Evolutionary conservation across 179 eudicot genomes (phyloP), one percentile per base, ranked within the genome.

Genomic region (Camellia oleifera): DNA sequence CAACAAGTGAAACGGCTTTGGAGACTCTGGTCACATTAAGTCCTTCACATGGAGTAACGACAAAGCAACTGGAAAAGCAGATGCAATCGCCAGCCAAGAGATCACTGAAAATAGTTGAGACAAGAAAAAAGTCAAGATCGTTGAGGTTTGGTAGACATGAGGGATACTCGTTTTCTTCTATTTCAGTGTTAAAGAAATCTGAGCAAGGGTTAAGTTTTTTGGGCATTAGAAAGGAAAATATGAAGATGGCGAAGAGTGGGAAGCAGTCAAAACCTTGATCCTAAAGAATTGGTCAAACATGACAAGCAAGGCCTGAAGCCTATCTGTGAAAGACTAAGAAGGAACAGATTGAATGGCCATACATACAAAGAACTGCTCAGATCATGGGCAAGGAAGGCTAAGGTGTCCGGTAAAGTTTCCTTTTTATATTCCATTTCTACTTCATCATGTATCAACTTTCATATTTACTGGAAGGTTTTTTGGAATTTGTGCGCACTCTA

Each of bases 301-400:
- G 63, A 68, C 42, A 72, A 65, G 54, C 65, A 70, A 17, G 74
- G 57, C 69, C 46, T 74, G 71, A 60, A 58, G 57, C 60, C 45
- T 54, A 6, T 2, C 69, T 23, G 57, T 18, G 56, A 23, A 71
- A 50, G 2, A 17, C 5, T 46, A 12, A 84, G 54, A 75, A 84
- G 74, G 69, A 85, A 82, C 81, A 81, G 82, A 77, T 80, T 84
- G 72, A 75, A 68, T 79, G 90, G 86, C 15, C 87, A 72, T 54
- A 11, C 68, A 10, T 89, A 78, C 82, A 80, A 80, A 61, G 74
- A 83, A 4, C 72, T 69, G 76, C 74, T 83, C 67, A n/a, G 56
- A 72, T 42, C 79, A 57, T 42, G 73, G 75, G 81, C 72, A 23
- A 81, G 45, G 45, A 81, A 71, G 44, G 32, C 65, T 18, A 81